Conservation (phyloP, 257 asterid genomes). For the Coffea eugenioides region DNA sequence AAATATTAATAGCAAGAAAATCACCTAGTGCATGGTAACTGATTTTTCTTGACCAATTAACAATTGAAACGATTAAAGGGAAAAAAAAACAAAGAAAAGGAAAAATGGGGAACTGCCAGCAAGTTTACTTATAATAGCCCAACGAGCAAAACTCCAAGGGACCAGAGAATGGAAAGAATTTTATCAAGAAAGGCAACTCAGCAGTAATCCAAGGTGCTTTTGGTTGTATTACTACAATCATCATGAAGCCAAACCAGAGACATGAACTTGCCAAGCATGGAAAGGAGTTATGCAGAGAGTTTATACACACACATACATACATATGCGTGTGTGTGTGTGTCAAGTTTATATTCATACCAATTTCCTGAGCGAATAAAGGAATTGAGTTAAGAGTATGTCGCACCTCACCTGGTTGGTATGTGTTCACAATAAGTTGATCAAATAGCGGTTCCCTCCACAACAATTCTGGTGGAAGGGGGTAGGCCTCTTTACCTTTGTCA, state of each 20-base stretch:
- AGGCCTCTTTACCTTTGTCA: slow-evolving; percentile 23
- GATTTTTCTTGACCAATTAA: background rate
- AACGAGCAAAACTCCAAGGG: too few relatives aligned
- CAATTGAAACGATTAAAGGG: background rate
- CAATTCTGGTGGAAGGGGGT: slow-evolving; percentile 50
- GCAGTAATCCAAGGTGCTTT: too few relatives aligned
- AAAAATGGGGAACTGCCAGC: background rate
- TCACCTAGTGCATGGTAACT: background rate
- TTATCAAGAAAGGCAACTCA: background rate
- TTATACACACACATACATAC: too few relatives aligned
- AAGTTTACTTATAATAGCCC: too few relatives aligned
- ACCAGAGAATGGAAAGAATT: too few relatives aligned
- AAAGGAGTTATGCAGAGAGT: background rate
- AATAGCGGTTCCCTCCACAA: slow-evolving; percentile 79
- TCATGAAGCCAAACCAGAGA: background rate
- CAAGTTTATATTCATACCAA: too few relatives aligned
- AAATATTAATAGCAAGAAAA: background rate
- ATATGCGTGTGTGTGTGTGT: too few relatives aligned
- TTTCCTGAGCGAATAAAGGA: background rate
- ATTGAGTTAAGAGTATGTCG: slow-evolving; percentile 16
- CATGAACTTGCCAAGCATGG: background rate
- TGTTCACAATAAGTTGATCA: slow-evolving; percentile 79
- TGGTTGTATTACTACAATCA: background rate
- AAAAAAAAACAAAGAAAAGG: too few relatives aligned
- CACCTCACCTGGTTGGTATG: slow-evolving; percentile 95